Conservation (phyloP, 2,329 filamentous ascomycete genomes). For the Calonectria leucothoes region DNA sequence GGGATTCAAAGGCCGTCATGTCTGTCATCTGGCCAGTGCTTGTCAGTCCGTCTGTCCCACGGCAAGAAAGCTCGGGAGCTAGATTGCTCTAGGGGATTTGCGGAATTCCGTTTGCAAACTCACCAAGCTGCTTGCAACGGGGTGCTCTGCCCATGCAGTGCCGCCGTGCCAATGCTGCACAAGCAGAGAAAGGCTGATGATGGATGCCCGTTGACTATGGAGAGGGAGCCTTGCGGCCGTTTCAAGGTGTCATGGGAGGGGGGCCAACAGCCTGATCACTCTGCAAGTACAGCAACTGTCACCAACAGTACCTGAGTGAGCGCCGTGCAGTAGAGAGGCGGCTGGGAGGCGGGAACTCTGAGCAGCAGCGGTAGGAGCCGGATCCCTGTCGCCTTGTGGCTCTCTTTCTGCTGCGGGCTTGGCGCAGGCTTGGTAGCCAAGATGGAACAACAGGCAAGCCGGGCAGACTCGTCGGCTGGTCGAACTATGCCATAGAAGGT, state of each 20-base stretch:
- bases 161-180: background rate
- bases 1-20: conserved; percentile 33
- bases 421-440: conserved; percentile 33
- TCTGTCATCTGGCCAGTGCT: conserved; percentile 34
- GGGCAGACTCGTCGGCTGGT: conserved; percentile 24
- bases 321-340: conserved; percentile 27
- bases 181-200: background rate
- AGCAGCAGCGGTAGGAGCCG: conserved; percentile 38
- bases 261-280: background rate
- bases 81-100: conserved; percentile 12
- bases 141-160: background rate
- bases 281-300: conserved; percentile 1
- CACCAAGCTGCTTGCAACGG: background rate
- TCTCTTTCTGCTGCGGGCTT: conserved; percentile 28
- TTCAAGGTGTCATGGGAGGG: background rate
- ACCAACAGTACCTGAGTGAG: conserved; percentile 22
- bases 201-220: background rate
- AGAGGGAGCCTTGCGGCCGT: background rate
- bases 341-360: conserved; percentile 33
- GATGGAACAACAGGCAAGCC: conserved; percentile 20
- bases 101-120: background rate
- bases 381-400: conserved; percentile 40
- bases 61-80: conserved; percentile 26
- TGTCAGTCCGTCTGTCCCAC: conserved; percentile 29
- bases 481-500: conserved; percentile 27